phyloP scores from a whole-genome alignment of 1,284 basidiomycete species.

The Schizophyllum commune region DNA sequence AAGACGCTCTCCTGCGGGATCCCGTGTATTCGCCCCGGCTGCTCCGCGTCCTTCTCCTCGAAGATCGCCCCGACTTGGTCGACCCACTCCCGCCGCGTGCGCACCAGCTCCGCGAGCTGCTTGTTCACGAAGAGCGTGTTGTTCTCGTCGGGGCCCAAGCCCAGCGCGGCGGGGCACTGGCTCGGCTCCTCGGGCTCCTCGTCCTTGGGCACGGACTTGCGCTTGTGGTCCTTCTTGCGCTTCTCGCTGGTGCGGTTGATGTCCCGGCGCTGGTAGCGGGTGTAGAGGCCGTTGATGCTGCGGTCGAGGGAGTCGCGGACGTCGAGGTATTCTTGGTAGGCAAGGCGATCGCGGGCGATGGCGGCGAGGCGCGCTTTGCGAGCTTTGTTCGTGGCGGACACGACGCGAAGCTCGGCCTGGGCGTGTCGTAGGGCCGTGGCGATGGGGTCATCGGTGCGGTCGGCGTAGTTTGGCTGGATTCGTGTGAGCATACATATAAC shows the following conservation, averaged over 20 bases:
- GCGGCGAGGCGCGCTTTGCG: conserved; percentile 69
- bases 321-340: conserved; percentile 83
- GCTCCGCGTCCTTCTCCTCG: conserved; percentile 55
- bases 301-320: conserved; percentile 77
- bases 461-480: conserved; percentile 64
- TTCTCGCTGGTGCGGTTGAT: not conserved
- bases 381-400: conserved; percentile 76
- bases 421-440: conserved; percentile 84
- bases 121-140: conserved; percentile 62
- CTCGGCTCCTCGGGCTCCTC: conserved; percentile 27
- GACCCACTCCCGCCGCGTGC: conserved; percentile 68
- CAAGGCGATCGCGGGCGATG: conserved; percentile 83
- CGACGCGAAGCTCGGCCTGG: conserved; percentile 73
- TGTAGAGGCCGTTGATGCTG: conserved; percentile 63
- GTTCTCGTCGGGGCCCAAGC: conserved; percentile 61
- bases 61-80: conserved; percentile 61
- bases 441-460: conserved; percentile 88
- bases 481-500: conserved; percentile 7
- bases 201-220: conserved; percentile 17
- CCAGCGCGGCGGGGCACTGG: conserved; percentile 58
- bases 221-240: not conserved
- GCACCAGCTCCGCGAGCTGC: conserved; percentile 60
- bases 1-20: conserved; percentile 70
- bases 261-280: conserved; percentile 56
- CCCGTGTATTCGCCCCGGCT: conserved; percentile 64